Evolutionary conservation across 2,329 filamentous ascomycete species (phyloP).

Genomic region (Neoscytalidium dimidiatum): DNA sequence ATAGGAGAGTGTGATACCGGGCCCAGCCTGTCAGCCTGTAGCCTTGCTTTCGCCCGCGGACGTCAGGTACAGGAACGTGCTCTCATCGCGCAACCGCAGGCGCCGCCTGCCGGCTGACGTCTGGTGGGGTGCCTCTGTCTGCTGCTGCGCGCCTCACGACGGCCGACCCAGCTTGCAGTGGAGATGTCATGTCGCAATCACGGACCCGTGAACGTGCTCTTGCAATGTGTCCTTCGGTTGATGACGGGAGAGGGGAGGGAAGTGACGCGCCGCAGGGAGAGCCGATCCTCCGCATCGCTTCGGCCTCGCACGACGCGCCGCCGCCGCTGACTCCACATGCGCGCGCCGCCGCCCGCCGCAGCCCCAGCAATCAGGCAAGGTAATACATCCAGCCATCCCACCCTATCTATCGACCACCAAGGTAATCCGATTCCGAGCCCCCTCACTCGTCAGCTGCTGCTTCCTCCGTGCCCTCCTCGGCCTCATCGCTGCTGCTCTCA

Average conservation of each 20-base stretch:
- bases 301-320: constrained; percentile 9
- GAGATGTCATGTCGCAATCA: background rate
- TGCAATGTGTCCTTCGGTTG: constrained; percentile 15
- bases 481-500: constrained; percentile 32
- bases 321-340: background rate
- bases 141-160: constrained; percentile 1
- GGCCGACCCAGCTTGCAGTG: background rate
- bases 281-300: constrained; percentile 20
- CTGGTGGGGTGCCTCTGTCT: constrained; percentile 1
- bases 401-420: constrained; percentile 3
- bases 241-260: background rate
- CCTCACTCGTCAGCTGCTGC: constrained; percentile 10
- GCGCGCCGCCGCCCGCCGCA: background rate
- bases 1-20: constrained; percentile 16
- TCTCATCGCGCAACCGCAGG: background rate
- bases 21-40: constrained; percentile 13
- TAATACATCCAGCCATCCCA: constrained; percentile 7
- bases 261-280: background rate
- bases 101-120: background rate
- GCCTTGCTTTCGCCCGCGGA: background rate
- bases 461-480: background rate
- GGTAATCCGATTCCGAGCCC: background rate
- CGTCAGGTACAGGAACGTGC: constrained; percentile 16
- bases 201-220: constrained; percentile 1
- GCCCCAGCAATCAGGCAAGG: background rate